These are phyloP conservation scores for Leccinum rimulosum DNA, from an alignment of 768 basidiomycete species.

Conservation along the genomic window DNA sequence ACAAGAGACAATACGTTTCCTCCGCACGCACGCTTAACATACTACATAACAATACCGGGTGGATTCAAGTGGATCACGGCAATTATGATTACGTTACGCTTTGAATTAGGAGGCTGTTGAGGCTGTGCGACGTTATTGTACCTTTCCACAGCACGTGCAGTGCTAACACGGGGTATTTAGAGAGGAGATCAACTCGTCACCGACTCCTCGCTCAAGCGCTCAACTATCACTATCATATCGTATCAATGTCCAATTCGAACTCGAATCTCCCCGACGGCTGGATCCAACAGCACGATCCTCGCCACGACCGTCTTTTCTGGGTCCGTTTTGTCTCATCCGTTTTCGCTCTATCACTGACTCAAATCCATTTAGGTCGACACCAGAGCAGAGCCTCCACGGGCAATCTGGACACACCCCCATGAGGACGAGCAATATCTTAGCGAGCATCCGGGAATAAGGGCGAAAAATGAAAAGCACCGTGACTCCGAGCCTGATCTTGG, in stretches of 20 bases:
- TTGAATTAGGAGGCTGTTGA: neutral
- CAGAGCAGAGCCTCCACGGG: slow-evolving; percentile 55
- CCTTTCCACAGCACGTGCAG: slow-evolving; percentile 16
- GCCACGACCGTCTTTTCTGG: slow-evolving; percentile 47
- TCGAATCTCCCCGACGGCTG: slow-evolving; percentile 55
- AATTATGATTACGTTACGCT: neutral
- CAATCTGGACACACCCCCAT: slow-evolving; percentile 72
- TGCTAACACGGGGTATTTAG: neutral
- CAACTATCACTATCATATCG: neutral
- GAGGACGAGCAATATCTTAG: slow-evolving; percentile 64
- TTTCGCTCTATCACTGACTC: no score
- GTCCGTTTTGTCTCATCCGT: slow-evolving; percentile 26
- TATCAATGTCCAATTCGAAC: slow-evolving; percentile 26
- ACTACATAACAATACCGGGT: slow-evolving; percentile 4
- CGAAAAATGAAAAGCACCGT: slow-evolving; percentile 30
- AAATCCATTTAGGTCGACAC: slow-evolving; percentile 56
- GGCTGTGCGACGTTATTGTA: slow-evolving; percentile 6
- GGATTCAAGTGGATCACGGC: neutral
- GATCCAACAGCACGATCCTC: slow-evolving; percentile 47
- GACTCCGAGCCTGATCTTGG: neutral
- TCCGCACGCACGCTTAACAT: slow-evolving; percentile 25
- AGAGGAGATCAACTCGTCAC: neutral
- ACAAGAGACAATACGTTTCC: slow-evolving; percentile 43
- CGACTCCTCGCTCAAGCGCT: neutral
- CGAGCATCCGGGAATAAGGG: slow-evolving; percentile 48